phyloP scores from a whole-genome alignment of 2,329 filamentous ascomycete species.

The Pseudovirgaria hyperparasitica region DNA sequence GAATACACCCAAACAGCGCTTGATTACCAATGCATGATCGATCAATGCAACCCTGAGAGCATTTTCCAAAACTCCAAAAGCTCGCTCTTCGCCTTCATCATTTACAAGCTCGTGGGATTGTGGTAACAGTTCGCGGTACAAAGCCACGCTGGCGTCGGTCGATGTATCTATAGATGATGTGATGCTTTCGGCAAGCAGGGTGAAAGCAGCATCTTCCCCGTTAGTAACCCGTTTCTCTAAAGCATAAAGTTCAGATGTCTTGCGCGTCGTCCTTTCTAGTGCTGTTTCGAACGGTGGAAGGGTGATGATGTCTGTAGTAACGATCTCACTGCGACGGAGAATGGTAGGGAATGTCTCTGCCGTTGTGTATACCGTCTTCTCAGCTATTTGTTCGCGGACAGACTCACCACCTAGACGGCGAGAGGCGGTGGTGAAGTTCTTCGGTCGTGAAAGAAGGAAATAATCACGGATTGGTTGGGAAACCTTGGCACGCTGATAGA shows the following conservation, averaged over 20 bases:
- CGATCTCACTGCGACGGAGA: constrained; percentile 72
- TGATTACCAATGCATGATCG: constrained; percentile 80
- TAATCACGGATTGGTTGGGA: constrained; percentile 77
- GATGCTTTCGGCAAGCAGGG: constrained; percentile 61
- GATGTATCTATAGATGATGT: constrained; percentile 61
- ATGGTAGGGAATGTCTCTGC: constrained; percentile 86
- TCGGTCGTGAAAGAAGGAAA: constrained; percentile 64
- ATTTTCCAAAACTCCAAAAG: constrained; percentile 49
- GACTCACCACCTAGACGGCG: constrained; percentile 57
- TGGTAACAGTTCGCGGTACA: constrained; percentile 64
- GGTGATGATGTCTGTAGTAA: constrained; percentile 51
- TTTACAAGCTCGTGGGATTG: constrained; percentile 20
- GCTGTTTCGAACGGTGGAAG: constrained; percentile 74
- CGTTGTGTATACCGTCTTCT: constrained; percentile 76
- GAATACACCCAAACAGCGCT: constrained; percentile 64
- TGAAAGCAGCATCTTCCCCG: constrained; percentile 57
- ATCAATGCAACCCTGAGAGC: constrained; percentile 75
- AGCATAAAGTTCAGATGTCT: constrained; percentile 70
- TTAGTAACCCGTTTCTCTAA: constrained; percentile 64
- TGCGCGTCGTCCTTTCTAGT: constrained; percentile 77
- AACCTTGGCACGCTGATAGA: constrained; percentile 81
- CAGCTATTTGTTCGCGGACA: constrained; percentile 59
- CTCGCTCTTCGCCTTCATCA: constrained; percentile 27
- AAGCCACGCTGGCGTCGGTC: constrained; percentile 64
- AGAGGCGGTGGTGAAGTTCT: constrained; percentile 63